Base-by-base conservation (phyloP, 2,329 filamentous ascomycete species). In the Diaporthe citrichinensis region DNA sequence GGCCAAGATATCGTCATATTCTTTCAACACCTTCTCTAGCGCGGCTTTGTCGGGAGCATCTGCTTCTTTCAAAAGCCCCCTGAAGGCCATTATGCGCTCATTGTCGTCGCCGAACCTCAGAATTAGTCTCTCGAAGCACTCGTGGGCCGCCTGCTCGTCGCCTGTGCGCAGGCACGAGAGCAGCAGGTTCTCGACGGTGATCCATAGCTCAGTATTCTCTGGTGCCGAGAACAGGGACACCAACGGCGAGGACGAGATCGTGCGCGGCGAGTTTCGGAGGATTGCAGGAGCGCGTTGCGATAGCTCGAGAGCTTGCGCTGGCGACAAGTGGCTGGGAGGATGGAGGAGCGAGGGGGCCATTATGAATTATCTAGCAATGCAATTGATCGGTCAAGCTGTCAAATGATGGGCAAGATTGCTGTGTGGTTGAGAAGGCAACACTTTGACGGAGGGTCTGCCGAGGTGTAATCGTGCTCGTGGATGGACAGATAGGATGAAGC, bases 51-150 rank as follows among this genome's bases (percentile, higher is more conserved):
- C 91, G 71, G 90, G 86, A 28, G 96, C 95, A 55, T 91, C 90
- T 1, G 96, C 95, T 85, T 98, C 97, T 80, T 95, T 93, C 78
- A 96, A 93, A 36, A 99, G 85, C 3, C 96, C 97, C 78, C 90
- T 90, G 65, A 98, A 86, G 15, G 94, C 95, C 90, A 96, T 93
- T 69, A 98, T 89, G 78, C 95, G 92, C 85, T 98, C 95, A 84
- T 98, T 98, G 49, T 91, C 88, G 36, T 90, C 87, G 36, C 96
- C 96, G 82, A 99, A 99, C 67, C 97, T 94, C 76, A 90, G 87
- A 6, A 92, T 92, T 61, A 99, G 89, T 77, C 93, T 91, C 80
- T 94, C 91, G 51, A 98, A 89, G 81, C 94, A 94, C 79, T 92
- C 84, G 78, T 92, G 91, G 34, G 97, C 97, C 34, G 94, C 91